phyloP scores from a whole-genome alignment of 176 grass and related monocot genomes.

The Cenchrus fungigraminus region DNA sequence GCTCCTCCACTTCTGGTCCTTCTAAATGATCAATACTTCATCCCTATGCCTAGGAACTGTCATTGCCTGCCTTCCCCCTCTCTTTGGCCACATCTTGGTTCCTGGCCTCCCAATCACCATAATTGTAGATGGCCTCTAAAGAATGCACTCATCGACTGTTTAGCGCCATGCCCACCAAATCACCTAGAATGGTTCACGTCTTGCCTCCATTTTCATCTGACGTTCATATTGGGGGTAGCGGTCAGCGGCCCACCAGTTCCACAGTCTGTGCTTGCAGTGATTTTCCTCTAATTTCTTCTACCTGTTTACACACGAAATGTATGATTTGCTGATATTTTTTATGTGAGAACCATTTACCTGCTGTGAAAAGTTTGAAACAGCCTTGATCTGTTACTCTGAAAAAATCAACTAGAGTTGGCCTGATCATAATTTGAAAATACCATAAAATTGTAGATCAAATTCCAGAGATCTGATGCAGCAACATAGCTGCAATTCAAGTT shows the following conservation, averaged over 20 bases:
- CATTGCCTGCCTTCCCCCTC: background rate
- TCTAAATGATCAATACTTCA: background rate
- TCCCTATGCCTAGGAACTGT: background rate
- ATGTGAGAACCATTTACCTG: background rate
- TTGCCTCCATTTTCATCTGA: background rate
- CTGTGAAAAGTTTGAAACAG: slow-evolving; percentile 2
- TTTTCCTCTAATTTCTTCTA: background rate
- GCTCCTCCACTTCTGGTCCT: background rate
- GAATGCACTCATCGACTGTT: background rate
- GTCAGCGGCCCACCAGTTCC: background rate
- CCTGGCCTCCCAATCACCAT: background rate
- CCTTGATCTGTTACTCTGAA: background rate
- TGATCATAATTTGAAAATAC: background rate
- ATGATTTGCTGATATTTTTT: background rate
- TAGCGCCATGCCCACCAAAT: slow-evolving; percentile 9
- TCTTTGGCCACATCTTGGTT: background rate
- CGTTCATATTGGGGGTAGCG: background rate
- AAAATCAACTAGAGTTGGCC: background rate
- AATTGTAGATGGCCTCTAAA: background rate
- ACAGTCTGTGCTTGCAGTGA: background rate
- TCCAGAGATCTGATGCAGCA: background rate
- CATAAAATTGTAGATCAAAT: background rate
- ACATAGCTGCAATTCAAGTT: background rate
- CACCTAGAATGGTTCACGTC: background rate
- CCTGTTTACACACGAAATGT: background rate